Base-by-base conservation (phyloP, 192 early-diverging fungal species). In the Backusella macrospora region DNA sequence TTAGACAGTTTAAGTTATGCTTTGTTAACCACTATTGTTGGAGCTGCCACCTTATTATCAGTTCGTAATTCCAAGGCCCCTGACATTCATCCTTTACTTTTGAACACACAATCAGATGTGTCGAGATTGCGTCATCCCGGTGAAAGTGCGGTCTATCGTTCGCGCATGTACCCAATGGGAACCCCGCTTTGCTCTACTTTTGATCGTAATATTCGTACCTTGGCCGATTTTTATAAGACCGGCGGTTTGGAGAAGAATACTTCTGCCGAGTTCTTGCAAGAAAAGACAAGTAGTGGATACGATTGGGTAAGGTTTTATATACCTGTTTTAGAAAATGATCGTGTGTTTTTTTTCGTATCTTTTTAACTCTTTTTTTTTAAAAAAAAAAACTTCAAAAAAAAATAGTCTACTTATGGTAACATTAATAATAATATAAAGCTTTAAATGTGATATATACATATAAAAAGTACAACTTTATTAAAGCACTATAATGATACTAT, bases 11-110 rank as follows among this genome's bases (percentile, higher is more conserved):
- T 87, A 43, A 84, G 83, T 38, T 73, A 84, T 40, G 45, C 84
- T 26, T 62, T 89, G 5, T 37, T 82, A 4, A 67, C 62, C 7
- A 72, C 82, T 44, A 83, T 83, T 34, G 63, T 78, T 37, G 80
- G 82, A 62, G 81, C 83, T 2, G 66, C 76, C 10, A 69, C 80
- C 3, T 46, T 87, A 4, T 18, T 83, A 38, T 85, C 81, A 7
- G 68, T 85, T 39, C 70, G 74, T 18, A 80, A 72, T 47, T 74
- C 77, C 39, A 75, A 78, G 18, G 82, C 74, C 29, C 82, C 88
- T 37, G 89, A 90, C 55, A 78, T 90, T 14, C 89, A 90, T 62
- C 89, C 89, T 6, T 73, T 89, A 9, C 62, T 89, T 29, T 83
- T 90, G 5, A 73, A 82, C 37, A 74, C 84, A 29, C 89, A 90